Percentiles rank a stretch among this genome's conserved stretches.
These are phyloP conservation scores for Tylopilus rubrobrunneus DNA, from an alignment of 768 basidiomycete species.

Conservation along the genomic window DNA sequence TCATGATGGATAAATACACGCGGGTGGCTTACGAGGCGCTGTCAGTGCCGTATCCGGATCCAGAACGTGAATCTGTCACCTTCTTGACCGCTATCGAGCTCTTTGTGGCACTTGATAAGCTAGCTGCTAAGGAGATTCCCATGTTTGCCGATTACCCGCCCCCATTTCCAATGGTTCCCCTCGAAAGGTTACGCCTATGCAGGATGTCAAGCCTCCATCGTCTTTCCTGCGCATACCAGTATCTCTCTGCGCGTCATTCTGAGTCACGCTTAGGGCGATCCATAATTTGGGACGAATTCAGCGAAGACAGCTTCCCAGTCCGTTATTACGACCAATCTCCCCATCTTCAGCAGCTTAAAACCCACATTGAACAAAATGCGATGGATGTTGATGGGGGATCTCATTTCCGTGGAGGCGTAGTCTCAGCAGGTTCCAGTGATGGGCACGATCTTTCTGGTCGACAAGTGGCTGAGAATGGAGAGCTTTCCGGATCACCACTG, in stretches of 20 bases:
- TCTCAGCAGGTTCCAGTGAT: not conserved
- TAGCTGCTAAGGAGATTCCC: not conserved
- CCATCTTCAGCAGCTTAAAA: not conserved
- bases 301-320: not conserved
- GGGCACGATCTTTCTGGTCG: not conserved
- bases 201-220: not conserved
- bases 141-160: not conserved
- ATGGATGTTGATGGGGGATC: not conserved
- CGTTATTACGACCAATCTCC: not conserved
- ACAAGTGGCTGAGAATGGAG: no score
- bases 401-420: not conserved
- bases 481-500: no score
- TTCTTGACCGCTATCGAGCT: slow-evolving; percentile 30
- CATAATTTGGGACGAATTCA: not conserved
- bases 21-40: slow-evolving; percentile 4
- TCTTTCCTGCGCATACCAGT: not conserved
- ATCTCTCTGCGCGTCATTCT: not conserved
- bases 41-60: not conserved
- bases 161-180: not conserved
- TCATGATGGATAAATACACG: slow-evolving; percentile 29
- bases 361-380: not conserved
- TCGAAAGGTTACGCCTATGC: not conserved
- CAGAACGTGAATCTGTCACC: slow-evolving; percentile 38
- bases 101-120: not conserved
- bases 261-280: not conserved